Evolutionary conservation across 805 yeast genomes (phyloP).

Genomic region (Cephaloascus fragrans): DNA sequence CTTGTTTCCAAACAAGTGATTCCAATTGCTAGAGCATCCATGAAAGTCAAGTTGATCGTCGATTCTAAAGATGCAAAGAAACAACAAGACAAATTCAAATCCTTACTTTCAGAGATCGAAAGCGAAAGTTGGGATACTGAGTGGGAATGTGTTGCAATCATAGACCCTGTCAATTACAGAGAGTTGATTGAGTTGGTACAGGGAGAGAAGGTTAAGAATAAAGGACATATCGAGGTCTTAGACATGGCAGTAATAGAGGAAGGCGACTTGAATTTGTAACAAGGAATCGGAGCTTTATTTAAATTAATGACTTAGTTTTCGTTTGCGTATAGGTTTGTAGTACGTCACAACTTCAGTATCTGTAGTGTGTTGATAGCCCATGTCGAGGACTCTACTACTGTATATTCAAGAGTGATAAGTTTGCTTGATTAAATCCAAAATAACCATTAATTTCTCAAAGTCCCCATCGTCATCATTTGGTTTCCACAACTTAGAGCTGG

Average conservation of each 20-base stretch:
- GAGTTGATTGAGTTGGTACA: conserved; percentile 54
- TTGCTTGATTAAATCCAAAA: conserved; percentile 21
- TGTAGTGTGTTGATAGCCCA: too few species aligned
- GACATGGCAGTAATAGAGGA: conserved; percentile 83
- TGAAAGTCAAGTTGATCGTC: conserved; percentile 69
- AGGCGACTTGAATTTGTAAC: conserved; percentile 18
- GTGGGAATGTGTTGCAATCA: conserved; percentile 44
- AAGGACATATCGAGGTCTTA: conserved; percentile 69
- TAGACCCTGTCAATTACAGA: conserved; percentile 81
- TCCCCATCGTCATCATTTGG: conserved; percentile 24
- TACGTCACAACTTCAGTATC: too few species aligned
- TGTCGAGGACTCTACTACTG: not conserved
- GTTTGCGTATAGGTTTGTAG: too few species aligned
- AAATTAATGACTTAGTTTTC: too few species aligned
- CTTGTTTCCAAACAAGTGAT: conserved; percentile 72
- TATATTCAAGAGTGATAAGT: not conserved
- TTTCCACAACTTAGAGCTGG: conserved; percentile 38
- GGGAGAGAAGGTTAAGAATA: conserved; percentile 38
- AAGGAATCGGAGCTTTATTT: not conserved
- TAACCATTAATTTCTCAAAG: conserved; percentile 34
- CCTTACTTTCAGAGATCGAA: conserved; percentile 24
- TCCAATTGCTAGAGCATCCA: conserved; percentile 90
- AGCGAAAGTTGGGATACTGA: conserved; percentile 41
- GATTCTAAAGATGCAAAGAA: conserved; percentile 41
- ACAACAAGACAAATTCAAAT: conserved; percentile 19